These are phyloP conservation scores for Dactylellina haptotyla DNA, from an alignment of 2,329 filamentous ascomycete genomes.

Conservation along the genomic window DNA sequence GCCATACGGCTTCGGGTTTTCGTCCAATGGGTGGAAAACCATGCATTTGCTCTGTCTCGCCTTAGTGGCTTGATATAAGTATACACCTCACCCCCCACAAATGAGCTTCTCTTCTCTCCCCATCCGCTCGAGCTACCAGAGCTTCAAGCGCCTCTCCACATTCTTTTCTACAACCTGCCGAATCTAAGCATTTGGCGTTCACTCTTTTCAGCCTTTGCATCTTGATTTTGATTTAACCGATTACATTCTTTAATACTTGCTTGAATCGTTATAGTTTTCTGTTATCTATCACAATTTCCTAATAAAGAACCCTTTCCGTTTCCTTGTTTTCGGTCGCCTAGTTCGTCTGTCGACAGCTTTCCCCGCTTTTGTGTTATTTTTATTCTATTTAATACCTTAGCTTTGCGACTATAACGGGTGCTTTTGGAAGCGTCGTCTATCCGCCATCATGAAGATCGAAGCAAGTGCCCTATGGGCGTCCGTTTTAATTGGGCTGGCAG, in stretches of 20 bases:
- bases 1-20: neutral
- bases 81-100: neutral
- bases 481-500: constrained; percentile 2
- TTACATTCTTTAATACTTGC: constrained; percentile 25
- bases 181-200: constrained; percentile 11
- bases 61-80: constrained; percentile 20
- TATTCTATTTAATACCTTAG: neutral
- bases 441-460: constrained; percentile 20
- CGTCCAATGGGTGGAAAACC: neutral
- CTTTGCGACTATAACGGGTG: neutral
- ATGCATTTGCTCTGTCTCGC: constrained; percentile 4
- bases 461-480: neutral
- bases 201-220: neutral
- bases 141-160: constrained; percentile 26
- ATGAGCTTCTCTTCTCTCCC: neutral
- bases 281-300: constrained; percentile 16
- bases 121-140: constrained; percentile 22
- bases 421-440: neutral
- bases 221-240: neutral
- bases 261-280: constrained; percentile 10
- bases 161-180: constrained; percentile 24
- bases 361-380: constrained; percentile 9
- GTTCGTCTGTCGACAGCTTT: neutral
- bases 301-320: neutral
- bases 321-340: neutral